Base-by-base conservation (phyloP, 2,329 filamentous ascomycete genomes). In the Lasiodiplodia theobromae region DNA sequence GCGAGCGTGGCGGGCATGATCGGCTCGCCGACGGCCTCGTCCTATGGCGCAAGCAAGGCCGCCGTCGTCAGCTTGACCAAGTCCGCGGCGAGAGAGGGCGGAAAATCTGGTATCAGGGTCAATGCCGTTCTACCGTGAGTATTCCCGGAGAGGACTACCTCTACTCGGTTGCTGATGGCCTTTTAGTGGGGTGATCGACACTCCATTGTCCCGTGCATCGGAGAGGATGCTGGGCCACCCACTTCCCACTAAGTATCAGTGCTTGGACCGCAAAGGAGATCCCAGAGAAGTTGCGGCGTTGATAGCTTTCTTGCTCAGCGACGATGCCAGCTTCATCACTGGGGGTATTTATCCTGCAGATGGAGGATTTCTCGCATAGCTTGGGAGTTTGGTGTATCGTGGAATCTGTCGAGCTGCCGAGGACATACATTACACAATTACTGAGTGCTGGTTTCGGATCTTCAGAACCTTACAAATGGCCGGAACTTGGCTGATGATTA, bases 251-350 rank as follows among this genome's bases (percentile, higher is more conserved):
- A 40, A 34, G 18, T 23, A 58, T 18, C 54, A 37, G 28, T 40
- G 28, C 14, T n/a, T 58, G 51, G 70, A 72, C 40, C 68, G 73
- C 31, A 67, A 67, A n/a, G 69, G 69, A 5, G 34, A 70, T 25
- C 34, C 74, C 31, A 70, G 73, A 21, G 76, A 77, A 68, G 69
- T 74, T 2, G 82, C 80, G 18, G 75, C 77, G 31, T 74, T 81
- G 2, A 77, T 82, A 38, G 74, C 78, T 10, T 83, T 82, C 57
- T 70, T 84, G 71, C 71, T 83, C 47, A 80, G 81, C 70, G 80
- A 82, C 69, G 80, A 81, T 21, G 71, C 77, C 5, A 78, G 76
- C 14, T 83, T 79, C 73, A 77, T 81, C 0, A 83, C 81, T 1
- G 82, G 81, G 0, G 73, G 76, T 11, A 73, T 79, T n/a, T 74